phyloP scores from a whole-genome alignment of 2,329 filamentous ascomycete genomes.

The Calonectria crousiana region DNA sequence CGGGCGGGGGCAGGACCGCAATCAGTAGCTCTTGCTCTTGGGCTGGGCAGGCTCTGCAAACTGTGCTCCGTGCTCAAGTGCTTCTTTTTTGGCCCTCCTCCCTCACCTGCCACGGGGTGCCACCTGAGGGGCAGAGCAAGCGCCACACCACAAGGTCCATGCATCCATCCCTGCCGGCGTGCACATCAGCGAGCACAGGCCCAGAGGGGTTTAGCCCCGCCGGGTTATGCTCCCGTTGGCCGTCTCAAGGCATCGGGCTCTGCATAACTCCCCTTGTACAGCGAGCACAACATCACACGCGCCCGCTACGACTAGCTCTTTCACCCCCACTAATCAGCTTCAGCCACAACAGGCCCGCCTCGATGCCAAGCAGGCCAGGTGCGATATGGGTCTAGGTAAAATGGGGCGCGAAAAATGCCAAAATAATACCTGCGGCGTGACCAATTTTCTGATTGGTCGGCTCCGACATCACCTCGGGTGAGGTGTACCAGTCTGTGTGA shows the following conservation, averaged over 20 bases:
- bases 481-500: conserved; percentile 51
- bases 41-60: conserved; percentile 18
- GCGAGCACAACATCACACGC: conserved; percentile 20
- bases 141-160: conserved; percentile 40
- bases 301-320: conserved; percentile 6
- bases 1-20: conserved; percentile 67
- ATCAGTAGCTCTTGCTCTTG: conserved; percentile 61
- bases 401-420: conserved; percentile 49
- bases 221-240: conserved; percentile 20
- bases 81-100: conserved; percentile 32
- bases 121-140: conserved; percentile 42
- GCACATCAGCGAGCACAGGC: conserved; percentile 35
- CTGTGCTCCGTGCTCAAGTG: conserved; percentile 27
- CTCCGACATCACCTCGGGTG: conserved; percentile 49
- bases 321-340: conserved; percentile 34
- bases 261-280: conserved; percentile 32
- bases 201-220: conserved; percentile 20
- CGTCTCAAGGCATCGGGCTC: background rate
- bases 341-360: conserved; percentile 43
- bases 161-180: conserved; percentile 35
- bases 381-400: conserved; percentile 46
- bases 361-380: conserved; percentile 39
- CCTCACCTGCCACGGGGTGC: conserved; percentile 40
- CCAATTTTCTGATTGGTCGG: conserved; percentile 56
- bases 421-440: conserved; percentile 50